phyloP scores from a whole-genome alignment of 2,329 filamentous ascomycete species.

The Apiospora phragmitis region DNA sequence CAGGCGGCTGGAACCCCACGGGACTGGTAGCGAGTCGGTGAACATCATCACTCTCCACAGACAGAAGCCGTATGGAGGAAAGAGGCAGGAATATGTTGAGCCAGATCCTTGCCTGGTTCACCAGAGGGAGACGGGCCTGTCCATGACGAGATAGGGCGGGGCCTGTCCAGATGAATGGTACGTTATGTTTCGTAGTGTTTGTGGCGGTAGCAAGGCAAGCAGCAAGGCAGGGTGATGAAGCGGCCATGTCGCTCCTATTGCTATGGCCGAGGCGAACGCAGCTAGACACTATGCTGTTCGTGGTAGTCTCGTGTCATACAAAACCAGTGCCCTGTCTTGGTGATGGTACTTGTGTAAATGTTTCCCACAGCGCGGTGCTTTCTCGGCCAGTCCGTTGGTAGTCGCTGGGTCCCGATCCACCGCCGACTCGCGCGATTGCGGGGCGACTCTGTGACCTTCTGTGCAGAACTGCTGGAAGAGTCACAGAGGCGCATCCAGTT shows the following conservation, averaged over 20 bases:
- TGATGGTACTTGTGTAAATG: background rate
- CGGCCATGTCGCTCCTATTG: background rate
- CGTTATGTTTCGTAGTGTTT: constrained; percentile 4
- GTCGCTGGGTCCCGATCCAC: background rate
- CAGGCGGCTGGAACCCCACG: constrained; percentile 1
- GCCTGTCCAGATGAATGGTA: background rate
- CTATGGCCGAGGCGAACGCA: background rate
- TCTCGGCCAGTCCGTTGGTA: background rate
- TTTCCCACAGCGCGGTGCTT: constrained; percentile 1
- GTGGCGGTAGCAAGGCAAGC: background rate
- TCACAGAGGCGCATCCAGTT: background rate
- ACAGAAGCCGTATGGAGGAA: background rate
- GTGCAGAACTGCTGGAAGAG: background rate
- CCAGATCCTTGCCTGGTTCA: background rate
- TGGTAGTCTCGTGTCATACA: background rate
- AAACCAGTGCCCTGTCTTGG: background rate
- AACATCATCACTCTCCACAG: background rate
- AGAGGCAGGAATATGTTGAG: background rate
- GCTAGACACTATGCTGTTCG: background rate
- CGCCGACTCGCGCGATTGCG: background rate
- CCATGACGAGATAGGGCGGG: constrained; percentile 5
- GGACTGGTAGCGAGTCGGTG: background rate
- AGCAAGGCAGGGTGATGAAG: background rate
- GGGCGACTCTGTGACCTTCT: background rate
- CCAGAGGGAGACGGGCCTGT: background rate